Evolutionary conservation across 2,329 filamentous ascomycete genomes (phyloP).

Genomic region (Cephalotrichum gorgonifer): DNA sequence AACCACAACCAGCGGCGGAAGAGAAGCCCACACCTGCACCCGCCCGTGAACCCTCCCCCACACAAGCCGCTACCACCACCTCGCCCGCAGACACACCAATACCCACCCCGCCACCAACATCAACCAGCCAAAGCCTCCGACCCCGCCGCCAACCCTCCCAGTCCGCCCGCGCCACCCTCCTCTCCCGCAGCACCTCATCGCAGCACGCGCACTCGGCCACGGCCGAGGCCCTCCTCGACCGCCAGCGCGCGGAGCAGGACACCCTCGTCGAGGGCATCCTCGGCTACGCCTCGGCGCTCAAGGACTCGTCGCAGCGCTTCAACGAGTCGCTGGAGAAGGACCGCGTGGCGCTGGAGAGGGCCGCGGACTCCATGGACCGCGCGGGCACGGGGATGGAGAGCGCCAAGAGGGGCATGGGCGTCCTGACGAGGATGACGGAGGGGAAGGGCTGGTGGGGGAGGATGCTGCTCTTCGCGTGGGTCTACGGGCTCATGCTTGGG

Average conservation of each 20-base stretch:
- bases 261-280: conserved; percentile 72
- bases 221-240: conserved; percentile 62
- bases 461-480: conserved; percentile 74
- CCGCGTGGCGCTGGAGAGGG: conserved; percentile 60
- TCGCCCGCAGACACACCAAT: background rate
- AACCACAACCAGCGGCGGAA: conserved; percentile 9
- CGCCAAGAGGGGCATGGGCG: conserved; percentile 67
- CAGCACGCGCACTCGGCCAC: conserved; percentile 30
- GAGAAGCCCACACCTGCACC: conserved; percentile 8
- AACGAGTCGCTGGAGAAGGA: conserved; percentile 59
- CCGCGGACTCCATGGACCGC: conserved; percentile 65
- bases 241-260: conserved; percentile 76
- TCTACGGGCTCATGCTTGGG: conserved; percentile 70
- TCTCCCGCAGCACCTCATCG: conserved; percentile 20
- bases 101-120: conserved; percentile 14
- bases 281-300: conserved; percentile 66
- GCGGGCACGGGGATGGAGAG: conserved; percentile 67
- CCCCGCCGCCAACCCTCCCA: conserved; percentile 16
- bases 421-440: conserved; percentile 70
- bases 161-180: conserved; percentile 29
- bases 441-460: conserved; percentile 80
- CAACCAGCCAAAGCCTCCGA: conserved; percentile 24
- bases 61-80: background rate
- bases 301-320: conserved; percentile 64
- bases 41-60: background rate